These are phyloP conservation scores for Linnemannia exigua DNA, from an alignment of 192 early-diverging fungal genomes.

Conservation along the genomic window DNA sequence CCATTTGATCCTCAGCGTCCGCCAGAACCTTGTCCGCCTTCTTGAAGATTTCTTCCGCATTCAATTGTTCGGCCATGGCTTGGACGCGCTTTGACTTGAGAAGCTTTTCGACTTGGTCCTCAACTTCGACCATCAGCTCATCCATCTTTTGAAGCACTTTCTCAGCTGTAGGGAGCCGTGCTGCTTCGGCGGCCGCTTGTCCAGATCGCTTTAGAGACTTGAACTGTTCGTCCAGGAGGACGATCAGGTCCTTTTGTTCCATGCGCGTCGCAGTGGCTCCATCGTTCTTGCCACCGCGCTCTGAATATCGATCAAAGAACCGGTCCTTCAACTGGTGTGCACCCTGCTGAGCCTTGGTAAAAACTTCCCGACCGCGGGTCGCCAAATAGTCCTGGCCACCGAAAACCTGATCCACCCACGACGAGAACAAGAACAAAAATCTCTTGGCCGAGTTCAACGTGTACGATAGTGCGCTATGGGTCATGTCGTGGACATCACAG, in stretches of 20 bases:
- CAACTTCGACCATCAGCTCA: neutral
- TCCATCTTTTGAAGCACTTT: constrained; percentile 1
- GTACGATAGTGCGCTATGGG: neutral
- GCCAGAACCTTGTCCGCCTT: neutral
- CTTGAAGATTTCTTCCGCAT: neutral
- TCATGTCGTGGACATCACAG: neutral
- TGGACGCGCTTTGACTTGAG: constrained; percentile 1
- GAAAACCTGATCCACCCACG: neutral
- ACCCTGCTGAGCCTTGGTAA: neutral
- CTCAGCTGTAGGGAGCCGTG: neutral
- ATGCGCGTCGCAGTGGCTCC: neutral
- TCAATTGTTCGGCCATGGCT: neutral
- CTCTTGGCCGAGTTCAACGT: neutral
- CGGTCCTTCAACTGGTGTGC: neutral
- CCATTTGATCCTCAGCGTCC: neutral
- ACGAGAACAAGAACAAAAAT: neutral
- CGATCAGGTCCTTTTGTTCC: neutral
- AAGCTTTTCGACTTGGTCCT: constrained; percentile 1
- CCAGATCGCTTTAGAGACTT: neutral
- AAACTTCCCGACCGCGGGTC: neutral
- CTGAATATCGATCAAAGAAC: neutral
- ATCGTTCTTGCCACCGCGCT: neutral
- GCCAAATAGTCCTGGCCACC: neutral
- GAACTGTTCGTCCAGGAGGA: constrained; percentile 6
- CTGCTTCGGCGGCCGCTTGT: neutral